Evolutionary conservation across 495 filamentous ascomycete species (phyloP).

Genomic region (Stereocaulon alpinum): DNA sequence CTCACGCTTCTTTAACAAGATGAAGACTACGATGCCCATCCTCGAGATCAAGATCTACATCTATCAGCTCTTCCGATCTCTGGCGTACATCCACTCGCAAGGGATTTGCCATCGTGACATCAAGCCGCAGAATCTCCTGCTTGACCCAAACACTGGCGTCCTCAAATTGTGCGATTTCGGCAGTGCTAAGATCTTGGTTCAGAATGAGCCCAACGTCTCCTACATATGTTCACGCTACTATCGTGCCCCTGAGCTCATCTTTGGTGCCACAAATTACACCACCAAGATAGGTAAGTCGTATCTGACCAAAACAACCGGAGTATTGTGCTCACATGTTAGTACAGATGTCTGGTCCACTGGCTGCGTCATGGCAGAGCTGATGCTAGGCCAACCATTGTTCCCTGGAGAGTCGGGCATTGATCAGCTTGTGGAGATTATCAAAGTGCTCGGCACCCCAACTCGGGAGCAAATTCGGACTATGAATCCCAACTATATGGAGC

Average conservation of each 20-base stretch:
- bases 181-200: slow-evolving; percentile 95
- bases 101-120: slow-evolving; percentile 99
- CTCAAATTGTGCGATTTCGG: slow-evolving; percentile 98
- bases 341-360: slow-evolving; percentile 99
- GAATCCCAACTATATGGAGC: slow-evolving; percentile 99
- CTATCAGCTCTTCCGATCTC: slow-evolving; percentile 95
- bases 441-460: slow-evolving; percentile 96
- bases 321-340: slow-evolving; percentile 20
- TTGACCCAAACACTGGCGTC: slow-evolving; percentile 82
- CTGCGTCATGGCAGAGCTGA: slow-evolving; percentile 98
- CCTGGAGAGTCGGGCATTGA: slow-evolving; percentile 99
- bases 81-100: slow-evolving; percentile 98
- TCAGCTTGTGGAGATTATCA: slow-evolving; percentile 98
- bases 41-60: slow-evolving; percentile 99
- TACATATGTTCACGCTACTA: slow-evolving; percentile 99
- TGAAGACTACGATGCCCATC: slow-evolving; percentile 99
- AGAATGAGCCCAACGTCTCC: slow-evolving; percentile 98
- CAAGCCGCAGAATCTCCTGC: slow-evolving; percentile 94
- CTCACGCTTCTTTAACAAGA: slow-evolving; percentile 98
- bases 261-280: slow-evolving; percentile 98
- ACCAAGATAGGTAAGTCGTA: slow-evolving; percentile 86
- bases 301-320: slow-evolving; percentile 8
- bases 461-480: slow-evolving; percentile 98
- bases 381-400: slow-evolving; percentile 97
- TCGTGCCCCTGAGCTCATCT: slow-evolving; percentile 94